phyloP scores from a whole-genome alignment of 176 grass and related monocot genomes.

The Phoenix roebelenii region DNA sequence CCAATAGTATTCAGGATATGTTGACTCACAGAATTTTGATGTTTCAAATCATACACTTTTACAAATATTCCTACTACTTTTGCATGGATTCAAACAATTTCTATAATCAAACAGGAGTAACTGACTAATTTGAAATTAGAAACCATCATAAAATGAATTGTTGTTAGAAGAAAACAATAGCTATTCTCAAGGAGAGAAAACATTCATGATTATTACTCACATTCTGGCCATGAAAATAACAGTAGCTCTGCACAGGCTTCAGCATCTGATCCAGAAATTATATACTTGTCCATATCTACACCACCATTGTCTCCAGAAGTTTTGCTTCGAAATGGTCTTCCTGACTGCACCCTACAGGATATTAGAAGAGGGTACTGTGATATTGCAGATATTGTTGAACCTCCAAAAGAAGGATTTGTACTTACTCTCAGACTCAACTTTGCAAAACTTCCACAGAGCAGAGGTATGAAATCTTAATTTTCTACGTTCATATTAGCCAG shows the following conservation, averaged over 20 bases:
- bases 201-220: not conserved
- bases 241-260: slow-evolving; percentile 37
- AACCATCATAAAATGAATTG: slow-evolving; percentile 2
- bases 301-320: slow-evolving; percentile 40
- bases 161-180: not conserved
- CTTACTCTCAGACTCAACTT: slow-evolving; percentile 83
- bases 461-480: slow-evolving; percentile 27
- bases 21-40: too few relatives aligned
- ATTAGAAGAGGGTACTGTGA: slow-evolving; percentile 31
- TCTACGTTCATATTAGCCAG: too few relatives aligned
- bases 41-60: too few relatives aligned
- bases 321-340: slow-evolving; percentile 23
- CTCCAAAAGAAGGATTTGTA: slow-evolving; percentile 43
- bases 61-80: too few relatives aligned
- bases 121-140: not conserved
- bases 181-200: not conserved
- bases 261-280: slow-evolving; percentile 41
- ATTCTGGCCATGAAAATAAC: slow-evolving; percentile 9
- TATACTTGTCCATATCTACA: slow-evolving; percentile 64
- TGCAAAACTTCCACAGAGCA: slow-evolving; percentile 29
- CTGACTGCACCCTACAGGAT: slow-evolving; percentile 53
- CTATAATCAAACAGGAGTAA: too few relatives aligned
- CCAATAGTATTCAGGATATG: too few relatives aligned
- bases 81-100: too few relatives aligned
- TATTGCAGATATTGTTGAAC: slow-evolving; percentile 53